phyloP scores from a whole-genome alignment of 805 yeast species.

The Candida namnaoensis region DNA sequence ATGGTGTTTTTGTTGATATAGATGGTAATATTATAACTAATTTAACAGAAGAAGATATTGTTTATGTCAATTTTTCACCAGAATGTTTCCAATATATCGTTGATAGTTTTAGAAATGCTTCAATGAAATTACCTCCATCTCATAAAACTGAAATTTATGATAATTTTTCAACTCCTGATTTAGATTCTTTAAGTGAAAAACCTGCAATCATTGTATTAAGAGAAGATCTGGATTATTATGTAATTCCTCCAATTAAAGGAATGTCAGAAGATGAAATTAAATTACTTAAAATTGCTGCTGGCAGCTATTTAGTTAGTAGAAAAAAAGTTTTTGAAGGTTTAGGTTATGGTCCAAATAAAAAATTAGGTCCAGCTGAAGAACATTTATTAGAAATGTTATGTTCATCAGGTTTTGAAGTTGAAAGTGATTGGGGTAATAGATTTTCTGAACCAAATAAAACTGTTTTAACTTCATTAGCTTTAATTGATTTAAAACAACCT shows the following conservation, averaged over 20 bases:
- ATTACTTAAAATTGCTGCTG: conserved; percentile 64
- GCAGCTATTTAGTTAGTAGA: conserved; percentile 50
- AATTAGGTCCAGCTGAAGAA: conserved; percentile 83
- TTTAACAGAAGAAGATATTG: conserved; percentile 71
- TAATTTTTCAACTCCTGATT: conserved; percentile 35
- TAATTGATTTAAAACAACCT: conserved; percentile 45
- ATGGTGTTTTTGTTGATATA: conserved; percentile 77
- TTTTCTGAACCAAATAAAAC: conserved; percentile 83
- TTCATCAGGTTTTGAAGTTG: conserved; percentile 66
- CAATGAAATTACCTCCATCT: conserved; percentile 39
- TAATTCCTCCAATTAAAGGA: conserved; percentile 67
- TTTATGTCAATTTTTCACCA: conserved; percentile 80
- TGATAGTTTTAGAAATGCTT: conserved; percentile 61
- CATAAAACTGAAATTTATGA: conserved; percentile 30
- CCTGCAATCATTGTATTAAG: conserved; percentile 89
- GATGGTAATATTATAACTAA: conserved; percentile 73
- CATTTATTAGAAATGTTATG: conserved; percentile 93
- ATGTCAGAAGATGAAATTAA: conserved; percentile 51
- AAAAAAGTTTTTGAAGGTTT: conserved; percentile 71
- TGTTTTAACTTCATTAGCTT: conserved; percentile 75
- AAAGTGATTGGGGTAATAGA: conserved; percentile 81
- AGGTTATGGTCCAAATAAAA: conserved; percentile 46
- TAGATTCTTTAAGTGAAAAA: conserved; percentile 62
- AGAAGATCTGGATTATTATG: conserved; percentile 91
- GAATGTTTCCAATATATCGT: conserved; percentile 79